These are phyloP conservation scores for Vitis labrusca DNA, from an alignment of 164 flowering plant genomes.

Conservation along the genomic window DNA sequence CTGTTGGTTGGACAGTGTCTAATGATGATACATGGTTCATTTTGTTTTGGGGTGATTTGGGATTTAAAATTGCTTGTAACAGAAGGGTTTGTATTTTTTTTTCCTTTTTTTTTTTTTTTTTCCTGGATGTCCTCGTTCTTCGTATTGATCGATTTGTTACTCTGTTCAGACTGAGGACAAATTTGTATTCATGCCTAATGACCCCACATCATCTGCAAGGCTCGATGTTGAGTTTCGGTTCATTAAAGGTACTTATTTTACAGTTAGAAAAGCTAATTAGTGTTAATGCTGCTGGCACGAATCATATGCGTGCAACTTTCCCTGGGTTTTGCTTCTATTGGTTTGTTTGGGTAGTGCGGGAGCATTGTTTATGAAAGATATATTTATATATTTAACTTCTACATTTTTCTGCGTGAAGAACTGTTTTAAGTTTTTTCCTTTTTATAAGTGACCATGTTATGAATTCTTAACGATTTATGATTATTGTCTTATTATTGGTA, in stretches of 20 bases:
- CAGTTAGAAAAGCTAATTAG: neutral
- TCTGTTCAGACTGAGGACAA: conserved; percentile 53
- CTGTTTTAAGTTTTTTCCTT: neutral
- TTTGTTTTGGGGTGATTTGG: no score
- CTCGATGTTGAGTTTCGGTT: conserved; percentile 52
- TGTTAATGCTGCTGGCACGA: no score
- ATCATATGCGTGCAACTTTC: neutral
- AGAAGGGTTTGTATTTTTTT: neutral
- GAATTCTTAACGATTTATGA: no score
- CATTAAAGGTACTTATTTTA: conserved; percentile 56
- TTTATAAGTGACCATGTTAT: no score
- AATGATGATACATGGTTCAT: no score
- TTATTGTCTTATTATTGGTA: no score
- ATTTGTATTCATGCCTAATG: conserved; percentile 61
- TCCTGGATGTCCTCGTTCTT: neutral
- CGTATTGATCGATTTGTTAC: neutral
- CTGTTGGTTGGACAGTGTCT: no score
- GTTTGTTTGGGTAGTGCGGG: neutral
- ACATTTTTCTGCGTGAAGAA: neutral
- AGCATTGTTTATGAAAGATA: neutral
- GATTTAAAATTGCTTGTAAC: no score
- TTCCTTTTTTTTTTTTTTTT: neutral
- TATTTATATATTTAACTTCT: neutral
- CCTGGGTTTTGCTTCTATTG: neutral
- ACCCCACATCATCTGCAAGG: conserved; percentile 51